Evolutionary conservation across 78 protist genomes (phyloP).

Genomic region (Dictyostelium purpureum): DNA sequence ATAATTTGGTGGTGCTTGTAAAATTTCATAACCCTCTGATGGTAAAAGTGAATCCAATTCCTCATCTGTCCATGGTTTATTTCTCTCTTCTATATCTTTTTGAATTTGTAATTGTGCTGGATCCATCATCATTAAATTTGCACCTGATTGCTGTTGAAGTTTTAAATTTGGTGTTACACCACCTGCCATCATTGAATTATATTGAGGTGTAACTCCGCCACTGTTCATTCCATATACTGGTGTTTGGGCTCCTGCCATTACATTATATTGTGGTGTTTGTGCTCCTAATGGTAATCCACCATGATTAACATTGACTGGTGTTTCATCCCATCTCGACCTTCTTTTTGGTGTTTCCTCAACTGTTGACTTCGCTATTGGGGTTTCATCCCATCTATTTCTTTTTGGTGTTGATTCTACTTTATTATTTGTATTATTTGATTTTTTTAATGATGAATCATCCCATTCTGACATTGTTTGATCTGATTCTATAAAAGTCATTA

Average conservation of each 20-base stretch:
- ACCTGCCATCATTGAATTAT: background rate
- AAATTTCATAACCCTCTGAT: conserved; percentile 92
- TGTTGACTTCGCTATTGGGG: conserved; percentile 41
- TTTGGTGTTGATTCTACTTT: conserved; percentile 56
- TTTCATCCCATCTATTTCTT: conserved; percentile 87
- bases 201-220: conserved; percentile 11
- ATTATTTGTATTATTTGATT: background rate
- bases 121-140: conserved; percentile 11
- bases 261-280: conserved; percentile 16
- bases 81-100: conserved; percentile 93
- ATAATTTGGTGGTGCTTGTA: conserved; percentile 95
- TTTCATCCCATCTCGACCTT: conserved; percentile 93
- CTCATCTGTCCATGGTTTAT: conserved; percentile 95
- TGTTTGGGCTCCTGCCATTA: conserved; percentile 37
- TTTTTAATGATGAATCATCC: conserved; percentile 48
- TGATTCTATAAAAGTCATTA: background rate
- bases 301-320: conserved; percentile 70
- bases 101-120: conserved; percentile 76
- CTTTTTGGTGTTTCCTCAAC: conserved; percentile 74
- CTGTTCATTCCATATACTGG: conserved; percentile 6
- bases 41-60: conserved; percentile 97
- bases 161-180: background rate
- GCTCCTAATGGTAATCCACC: conserved; percentile 84
- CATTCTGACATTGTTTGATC: conserved; percentile 59
- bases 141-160: background rate